Evolutionary conservation across 2,329 filamentous ascomycete species (phyloP).

Genomic region (Talaromyces sp.): DNA sequence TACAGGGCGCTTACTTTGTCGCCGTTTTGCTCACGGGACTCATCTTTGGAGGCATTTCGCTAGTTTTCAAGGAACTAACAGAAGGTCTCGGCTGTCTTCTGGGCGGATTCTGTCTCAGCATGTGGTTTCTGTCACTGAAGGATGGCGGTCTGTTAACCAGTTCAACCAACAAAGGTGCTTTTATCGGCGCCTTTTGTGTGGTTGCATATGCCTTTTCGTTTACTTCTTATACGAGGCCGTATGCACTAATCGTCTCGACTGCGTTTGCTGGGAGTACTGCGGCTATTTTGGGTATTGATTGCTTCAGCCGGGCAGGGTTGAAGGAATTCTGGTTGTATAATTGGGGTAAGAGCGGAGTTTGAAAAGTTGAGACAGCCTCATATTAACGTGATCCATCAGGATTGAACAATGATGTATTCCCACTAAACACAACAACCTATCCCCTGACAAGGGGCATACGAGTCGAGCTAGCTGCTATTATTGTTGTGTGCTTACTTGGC

Average conservation of each 20-base stretch:
- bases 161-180: slow-evolving; percentile 60
- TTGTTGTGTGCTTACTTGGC: slow-evolving; percentile 69
- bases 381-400: slow-evolving; percentile 31
- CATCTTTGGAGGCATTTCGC: slow-evolving; percentile 65
- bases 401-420: slow-evolving; percentile 75
- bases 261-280: slow-evolving; percentile 78
- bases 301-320: slow-evolving; percentile 79
- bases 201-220: slow-evolving; percentile 70
- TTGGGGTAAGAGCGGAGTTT: slow-evolving; percentile 55
- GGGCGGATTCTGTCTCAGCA: slow-evolving; percentile 76
- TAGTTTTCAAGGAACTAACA: slow-evolving; percentile 78
- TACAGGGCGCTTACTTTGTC: slow-evolving; percentile 83
- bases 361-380: slow-evolving; percentile 8
- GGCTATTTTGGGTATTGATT: slow-evolving; percentile 79
- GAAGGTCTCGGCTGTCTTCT: slow-evolving; percentile 81
- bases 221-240: slow-evolving; percentile 69
- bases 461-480: slow-evolving; percentile 73
- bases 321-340: slow-evolving; percentile 97
- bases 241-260: slow-evolving; percentile 69
- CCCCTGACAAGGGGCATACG: slow-evolving; percentile 80
- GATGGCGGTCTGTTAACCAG: slow-evolving; percentile 67
- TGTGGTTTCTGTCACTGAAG: slow-evolving; percentile 82
- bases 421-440: slow-evolving; percentile 68
- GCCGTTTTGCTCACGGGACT: slow-evolving; percentile 68
- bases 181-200: slow-evolving; percentile 68